A percentile compares a stretch with the other conserved stretches of the same genome.
phyloP scores from a whole-genome alignment of 441 rosid genomes.

The Melastoma candidum region DNA sequence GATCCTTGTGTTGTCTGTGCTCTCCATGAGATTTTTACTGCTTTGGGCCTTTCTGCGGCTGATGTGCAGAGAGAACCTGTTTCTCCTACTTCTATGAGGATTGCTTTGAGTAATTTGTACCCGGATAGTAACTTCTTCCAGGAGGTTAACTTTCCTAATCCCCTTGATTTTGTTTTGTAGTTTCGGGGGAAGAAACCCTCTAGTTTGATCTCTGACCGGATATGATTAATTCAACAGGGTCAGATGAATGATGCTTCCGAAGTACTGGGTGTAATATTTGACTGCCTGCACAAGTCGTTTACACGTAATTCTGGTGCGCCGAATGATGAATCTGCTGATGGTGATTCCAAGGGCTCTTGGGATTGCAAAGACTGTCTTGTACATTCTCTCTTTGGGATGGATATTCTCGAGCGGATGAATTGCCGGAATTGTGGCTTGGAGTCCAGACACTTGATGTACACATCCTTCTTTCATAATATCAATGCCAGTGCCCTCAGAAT shows the following conservation, averaged over 20 bases:
- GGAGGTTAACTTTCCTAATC: conserved; percentile 40
- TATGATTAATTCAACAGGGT: conserved; percentile 44
- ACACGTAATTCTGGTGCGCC: conserved; percentile 43
- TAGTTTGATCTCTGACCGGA: conserved; percentile 2
- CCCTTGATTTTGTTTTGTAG: not conserved
- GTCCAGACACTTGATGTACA: conserved; percentile 86
- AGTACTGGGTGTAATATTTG: conserved; percentile 78
- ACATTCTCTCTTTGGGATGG: conserved; percentile 90
- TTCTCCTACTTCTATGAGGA: conserved; percentile 77
- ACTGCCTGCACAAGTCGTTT: conserved; percentile 86
- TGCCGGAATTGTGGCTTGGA: conserved; percentile 74
- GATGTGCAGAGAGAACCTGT: conserved; percentile 59
- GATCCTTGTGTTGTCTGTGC: conserved; percentile 95
- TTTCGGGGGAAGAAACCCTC: not conserved
- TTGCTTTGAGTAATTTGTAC: conserved; percentile 83
- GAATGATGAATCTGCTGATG: conserved; percentile 54
- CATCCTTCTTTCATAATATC: conserved; percentile 86
- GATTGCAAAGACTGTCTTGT: conserved; percentile 77
- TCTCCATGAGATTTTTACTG: conserved; percentile 60
- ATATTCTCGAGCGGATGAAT: conserved; percentile 68
- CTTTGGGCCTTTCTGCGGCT: conserved; percentile 46
- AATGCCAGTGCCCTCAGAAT: conserved; percentile 90
- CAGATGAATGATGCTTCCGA: conserved; percentile 99
- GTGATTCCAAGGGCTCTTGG: conserved; percentile 59
- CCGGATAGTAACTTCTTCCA: conserved; percentile 89